Conservation (phyloP, 352 stramenopile genomes). For the Phytophthora pistaciae region DNA sequence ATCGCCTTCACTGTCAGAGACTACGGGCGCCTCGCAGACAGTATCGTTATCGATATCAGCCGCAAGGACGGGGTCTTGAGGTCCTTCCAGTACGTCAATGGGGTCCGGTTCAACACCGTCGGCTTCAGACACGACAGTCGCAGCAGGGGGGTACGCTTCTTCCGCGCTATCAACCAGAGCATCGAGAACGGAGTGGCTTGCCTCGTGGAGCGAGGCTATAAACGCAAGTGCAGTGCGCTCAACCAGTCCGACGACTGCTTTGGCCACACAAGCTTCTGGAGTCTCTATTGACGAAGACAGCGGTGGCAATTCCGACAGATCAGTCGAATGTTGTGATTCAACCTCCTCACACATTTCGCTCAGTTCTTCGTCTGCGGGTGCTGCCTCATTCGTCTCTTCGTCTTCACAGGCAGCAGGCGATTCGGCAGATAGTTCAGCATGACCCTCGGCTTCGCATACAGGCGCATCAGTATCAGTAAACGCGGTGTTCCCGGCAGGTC, state of each 20-base stretch:
- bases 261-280: constrained; percentile 9
- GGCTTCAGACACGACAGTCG: neutral
- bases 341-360: neutral
- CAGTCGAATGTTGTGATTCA: neutral
- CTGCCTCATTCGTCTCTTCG: neutral
- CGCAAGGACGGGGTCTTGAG: neutral
- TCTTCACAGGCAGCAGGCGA: neutral
- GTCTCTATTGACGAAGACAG: neutral
- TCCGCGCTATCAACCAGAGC: neutral
- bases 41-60: neutral
- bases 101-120: neutral
- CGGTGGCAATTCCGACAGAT: neutral
- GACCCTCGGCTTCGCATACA: neutral
- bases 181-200: neutral
- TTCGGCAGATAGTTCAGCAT: neutral
- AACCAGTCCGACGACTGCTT: constrained; percentile 19
- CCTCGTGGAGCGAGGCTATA: neutral
- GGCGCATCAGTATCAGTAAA: neutral
- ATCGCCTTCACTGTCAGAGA: neutral
- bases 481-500: neutral
- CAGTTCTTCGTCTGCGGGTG: neutral
- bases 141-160: neutral
- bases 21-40: neutral
- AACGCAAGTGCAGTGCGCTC: constrained; percentile 12
- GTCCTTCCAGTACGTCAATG: neutral